phyloP scores from a whole-genome alignment of 352 stramenopile genomes.

The Plasmopara muralis region DNA sequence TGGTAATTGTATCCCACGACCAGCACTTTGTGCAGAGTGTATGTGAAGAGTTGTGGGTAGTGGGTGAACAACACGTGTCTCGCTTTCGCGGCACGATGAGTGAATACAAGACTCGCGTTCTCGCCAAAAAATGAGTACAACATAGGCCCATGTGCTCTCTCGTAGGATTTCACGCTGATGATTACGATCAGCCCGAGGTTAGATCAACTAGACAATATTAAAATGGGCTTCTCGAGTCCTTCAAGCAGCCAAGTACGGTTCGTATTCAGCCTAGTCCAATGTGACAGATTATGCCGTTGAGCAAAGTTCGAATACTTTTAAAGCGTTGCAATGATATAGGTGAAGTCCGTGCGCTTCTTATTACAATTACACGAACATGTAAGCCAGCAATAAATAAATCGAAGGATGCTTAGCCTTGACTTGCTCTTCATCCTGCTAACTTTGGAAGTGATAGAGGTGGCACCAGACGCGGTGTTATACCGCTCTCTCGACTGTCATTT shows the following conservation, averaged over 20 bases:
- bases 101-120: constrained; percentile 78
- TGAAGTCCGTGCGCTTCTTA: too few relatives aligned
- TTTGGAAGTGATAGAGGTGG: constrained; percentile 21
- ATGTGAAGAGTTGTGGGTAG: constrained; percentile 91
- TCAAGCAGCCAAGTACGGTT: too few relatives aligned
- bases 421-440: constrained; percentile 11
- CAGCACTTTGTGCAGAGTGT: constrained; percentile 97
- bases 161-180: background rate
- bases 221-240: too few relatives aligned
- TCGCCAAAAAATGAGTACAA: constrained; percentile 25
- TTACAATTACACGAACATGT: too few relatives aligned
- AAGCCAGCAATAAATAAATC: too few relatives aligned
- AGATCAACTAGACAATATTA: too few relatives aligned
- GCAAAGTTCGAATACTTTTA: too few relatives aligned
- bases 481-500: background rate
- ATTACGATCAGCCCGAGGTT: too few relatives aligned
- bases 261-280: too few relatives aligned
- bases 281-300: too few relatives aligned
- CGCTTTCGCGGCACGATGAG: constrained; percentile 74
- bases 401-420: background rate
- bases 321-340: too few relatives aligned
- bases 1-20: constrained; percentile 97
- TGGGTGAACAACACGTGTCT: constrained; percentile 66
- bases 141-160: constrained; percentile 10
- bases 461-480: constrained; percentile 6